Evolutionary conservation across 1,139 yeast species (phyloP), one percentile per base, ranked within the genome.

Genomic region (Saccharomyces hybrid): DNA sequence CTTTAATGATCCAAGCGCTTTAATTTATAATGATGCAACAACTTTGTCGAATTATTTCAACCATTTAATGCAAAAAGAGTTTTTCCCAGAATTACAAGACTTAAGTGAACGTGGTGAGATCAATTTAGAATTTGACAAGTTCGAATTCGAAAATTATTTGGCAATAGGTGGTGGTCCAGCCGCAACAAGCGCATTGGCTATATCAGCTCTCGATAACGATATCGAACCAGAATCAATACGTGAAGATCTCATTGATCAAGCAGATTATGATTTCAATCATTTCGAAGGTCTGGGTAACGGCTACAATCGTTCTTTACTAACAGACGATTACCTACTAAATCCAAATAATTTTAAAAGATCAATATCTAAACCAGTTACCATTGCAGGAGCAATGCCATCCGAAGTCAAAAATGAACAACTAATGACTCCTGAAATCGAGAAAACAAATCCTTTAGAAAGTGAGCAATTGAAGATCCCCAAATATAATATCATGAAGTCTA

Each of bases 21-120:
- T 79, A 38, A 80, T 83, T 50, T 77, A 78, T 60, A 81, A 79
- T 59, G 85, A 83, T 66, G 80, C 88, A 0, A 69, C 66, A 31
- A 76, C 75, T 51, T 71, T 84, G 54, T 58, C 66, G 46, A 64
- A 61, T 27, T 66, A 61, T 54, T 64, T 63, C 49, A 61, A 64
- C 48, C 57, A 57, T 38, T 34, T 67, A 41, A 60, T 67, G 32
- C 59, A 63, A 20, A 55, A 59, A 20, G 56, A 59, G 7, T 63
- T 69, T 49, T 66, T 67, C 56, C 64, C 64, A 4, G 66, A 64
- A 49, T 53, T 67, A 47, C 59, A 61, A 47, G 67, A 65, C 48
- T 62, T 63, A 1, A 66, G 62, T 29, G 70, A 67, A 55, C 59
- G 65, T 32, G 71, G 71, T 29, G 70, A 66, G 53, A 56, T 65